Evolutionary conservation across 1,284 basidiomycete genomes (phyloP).

Genomic region (Papiliotrema fonsecae): DNA sequence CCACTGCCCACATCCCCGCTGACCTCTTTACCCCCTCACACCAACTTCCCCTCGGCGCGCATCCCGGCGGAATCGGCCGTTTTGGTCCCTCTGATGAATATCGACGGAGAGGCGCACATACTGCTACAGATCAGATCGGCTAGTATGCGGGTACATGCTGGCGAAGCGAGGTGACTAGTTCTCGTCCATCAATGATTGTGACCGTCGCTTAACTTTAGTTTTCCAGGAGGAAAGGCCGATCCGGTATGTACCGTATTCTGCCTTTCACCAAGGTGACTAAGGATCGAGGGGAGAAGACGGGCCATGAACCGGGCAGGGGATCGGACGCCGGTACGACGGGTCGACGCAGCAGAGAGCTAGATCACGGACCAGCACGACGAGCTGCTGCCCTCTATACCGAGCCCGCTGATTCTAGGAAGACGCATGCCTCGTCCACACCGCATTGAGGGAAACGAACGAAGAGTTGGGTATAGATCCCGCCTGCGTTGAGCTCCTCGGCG

Average conservation of each 20-base stretch:
- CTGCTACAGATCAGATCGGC: slow-evolving; percentile 33
- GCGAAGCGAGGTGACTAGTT: slow-evolving; percentile 37
- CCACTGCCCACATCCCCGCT: slow-evolving; percentile 11
- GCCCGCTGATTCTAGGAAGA: slow-evolving; percentile 25
- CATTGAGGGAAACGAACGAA: slow-evolving; percentile 39
- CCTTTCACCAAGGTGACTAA: too few species aligned
- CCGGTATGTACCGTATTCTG: slow-evolving; percentile 20
- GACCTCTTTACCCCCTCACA: too few species aligned
- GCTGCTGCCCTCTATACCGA: too few species aligned
- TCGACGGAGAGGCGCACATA: slow-evolving; percentile 26
- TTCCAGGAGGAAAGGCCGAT: slow-evolving; percentile 38
- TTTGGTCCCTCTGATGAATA: slow-evolving; percentile 40
- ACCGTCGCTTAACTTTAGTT: slow-evolving; percentile 17
- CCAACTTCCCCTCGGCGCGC: too few species aligned
- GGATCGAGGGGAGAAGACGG: too few species aligned
- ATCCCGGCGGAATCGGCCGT: slow-evolving; percentile 30
- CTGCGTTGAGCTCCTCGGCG: slow-evolving; percentile 37
- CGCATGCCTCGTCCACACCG: slow-evolving; percentile 23
- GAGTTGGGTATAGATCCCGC: slow-evolving; percentile 29
- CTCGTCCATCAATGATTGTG: not conserved
- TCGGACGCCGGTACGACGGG: too few species aligned
- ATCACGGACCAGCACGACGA: too few species aligned
- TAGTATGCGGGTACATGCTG: slow-evolving; percentile 34
- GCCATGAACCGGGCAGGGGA: too few species aligned
- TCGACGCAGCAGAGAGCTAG: too few species aligned